Percentiles rank a stretch among this genome's conserved stretches.
phyloP scores from a whole-genome alignment of 2,329 filamentous ascomycete species.

The Cladophialophora carrionii region DNA sequence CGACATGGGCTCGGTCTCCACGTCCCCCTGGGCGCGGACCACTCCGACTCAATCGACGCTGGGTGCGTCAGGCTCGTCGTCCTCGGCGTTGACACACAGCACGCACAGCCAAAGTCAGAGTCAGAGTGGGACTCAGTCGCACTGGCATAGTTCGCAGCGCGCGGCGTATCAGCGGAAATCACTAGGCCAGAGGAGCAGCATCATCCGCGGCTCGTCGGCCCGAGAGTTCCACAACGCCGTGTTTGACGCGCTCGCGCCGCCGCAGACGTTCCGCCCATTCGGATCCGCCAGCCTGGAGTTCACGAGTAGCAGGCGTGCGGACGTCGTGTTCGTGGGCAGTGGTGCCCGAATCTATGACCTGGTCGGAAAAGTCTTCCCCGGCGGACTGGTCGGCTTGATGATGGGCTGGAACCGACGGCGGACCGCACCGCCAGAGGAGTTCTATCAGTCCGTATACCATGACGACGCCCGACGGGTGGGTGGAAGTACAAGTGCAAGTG shows the following conservation, averaged over 20 bases:
- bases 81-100: constrained; percentile 30
- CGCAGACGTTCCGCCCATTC: constrained; percentile 50
- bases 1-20: constrained; percentile 71
- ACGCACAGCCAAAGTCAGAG: background rate
- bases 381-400: constrained; percentile 85
- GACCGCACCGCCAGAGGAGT: constrained; percentile 8
- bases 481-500: constrained; percentile 11
- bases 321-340: constrained; percentile 77
- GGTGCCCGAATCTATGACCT: constrained; percentile 84
- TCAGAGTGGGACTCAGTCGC: background rate
- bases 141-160: constrained; percentile 39
- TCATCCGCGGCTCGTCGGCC: constrained; percentile 68
- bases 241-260: constrained; percentile 78
- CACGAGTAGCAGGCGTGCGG: constrained; percentile 52
- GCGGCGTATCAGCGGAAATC: constrained; percentile 41
- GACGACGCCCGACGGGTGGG: constrained; percentile 2
- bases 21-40: constrained; percentile 41
- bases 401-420: constrained; percentile 60
- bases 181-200: constrained; percentile 43
- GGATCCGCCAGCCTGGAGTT: constrained; percentile 41
- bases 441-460: constrained; percentile 1
- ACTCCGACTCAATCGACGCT: constrained; percentile 14
- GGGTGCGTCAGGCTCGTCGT: constrained; percentile 16
- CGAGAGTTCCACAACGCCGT: constrained; percentile 82
- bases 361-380: constrained; percentile 78